Conservation (phyloP, 2,329 filamentous ascomycete species). For the Fusarium sp. region DNA sequence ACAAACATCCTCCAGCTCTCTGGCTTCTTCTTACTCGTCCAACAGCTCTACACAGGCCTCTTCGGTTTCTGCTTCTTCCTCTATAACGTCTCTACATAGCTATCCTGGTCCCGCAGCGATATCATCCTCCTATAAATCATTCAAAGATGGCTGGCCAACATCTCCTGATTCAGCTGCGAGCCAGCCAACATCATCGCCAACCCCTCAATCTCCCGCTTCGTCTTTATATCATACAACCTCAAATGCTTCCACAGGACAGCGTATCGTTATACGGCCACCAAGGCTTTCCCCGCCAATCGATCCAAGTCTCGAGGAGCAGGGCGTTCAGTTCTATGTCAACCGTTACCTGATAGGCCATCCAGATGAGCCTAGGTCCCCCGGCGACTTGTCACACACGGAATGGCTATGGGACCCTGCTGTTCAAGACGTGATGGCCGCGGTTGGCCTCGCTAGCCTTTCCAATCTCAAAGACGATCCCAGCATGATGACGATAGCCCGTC, state of each 20-base stretch:
- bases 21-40: slow-evolving; percentile 30
- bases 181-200: slow-evolving; percentile 24
- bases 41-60: slow-evolving; percentile 27
- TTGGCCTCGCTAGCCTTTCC: slow-evolving; percentile 65
- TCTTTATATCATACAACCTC: slow-evolving; percentile 11
- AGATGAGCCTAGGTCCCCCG: slow-evolving; percentile 53
- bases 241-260: neutral
- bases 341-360: slow-evolving; percentile 61
- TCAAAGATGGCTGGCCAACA: slow-evolving; percentile 28
- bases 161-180: slow-evolving; percentile 24
- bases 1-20: slow-evolving; percentile 39
- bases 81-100: slow-evolving; percentile 20
- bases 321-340: slow-evolving; percentile 60
- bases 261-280: slow-evolving; percentile 4
- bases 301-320: slow-evolving; percentile 56
- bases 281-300: slow-evolving; percentile 45
- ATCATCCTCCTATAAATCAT: slow-evolving; percentile 27
- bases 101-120: slow-evolving; percentile 11
- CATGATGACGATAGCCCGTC: slow-evolving; percentile 56
- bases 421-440: slow-evolving; percentile 61
- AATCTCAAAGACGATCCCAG: slow-evolving; percentile 59
- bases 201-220: slow-evolving; percentile 29
- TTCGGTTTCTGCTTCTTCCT: slow-evolving; percentile 14
- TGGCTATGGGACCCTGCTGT: slow-evolving; percentile 52
- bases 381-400: slow-evolving; percentile 48